Evolutionary conservation across 148 eudicot genomes (phyloP), one percentile per base, ranked within the genome.

Genomic region (Simmondsia chinensis): DNA sequence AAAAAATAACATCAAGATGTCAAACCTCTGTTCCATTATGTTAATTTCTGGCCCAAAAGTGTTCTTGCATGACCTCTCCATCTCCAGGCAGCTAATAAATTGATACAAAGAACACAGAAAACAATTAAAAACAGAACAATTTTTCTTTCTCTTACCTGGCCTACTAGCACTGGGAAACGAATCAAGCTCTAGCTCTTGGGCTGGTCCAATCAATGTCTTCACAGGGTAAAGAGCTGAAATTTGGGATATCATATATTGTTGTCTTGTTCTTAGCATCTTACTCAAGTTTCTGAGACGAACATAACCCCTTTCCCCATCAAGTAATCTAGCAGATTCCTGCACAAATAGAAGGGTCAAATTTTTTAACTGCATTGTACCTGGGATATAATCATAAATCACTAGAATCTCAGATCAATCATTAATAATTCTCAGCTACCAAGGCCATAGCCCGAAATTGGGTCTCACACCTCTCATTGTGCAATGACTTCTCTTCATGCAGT

Each of bases 131-230:
- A 20, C 6, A 22, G 3, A 15, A 28, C 16, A 1, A 9, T 6
- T n/a, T 7, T 0, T 16, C 7, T 5, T 18, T 23, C 39, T 29
- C 22, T 57, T 73, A 75, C 97, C 93, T 59, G 80, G 59, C 60
- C 63, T 75, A 49, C 68, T 71, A 52, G 69, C 57, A 64, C 72
- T 59, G 20, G 79, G 65, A 60, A 76, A 91, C 17, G 79, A 74
- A 70, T 91, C 95, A 79, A 91, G 95, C 69, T 91, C 99, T 61
- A 82, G 94, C 65, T 91, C 99, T 20, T 54, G 73, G 50, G 75
- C 50, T 19, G 69, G 82, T 36, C 89, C 87, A 28, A 73, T 31
- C 45, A 79, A 59, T 39, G 83, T 59, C 74, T 86, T 86, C 39
- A 91, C 83, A n/a, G 96, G 99, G 73, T 86, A 91, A 37, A 91